Evolutionary conservation across 2,329 filamentous ascomycete genomes (phyloP).

Genomic region (Hirsutella rhossiliensis): DNA sequence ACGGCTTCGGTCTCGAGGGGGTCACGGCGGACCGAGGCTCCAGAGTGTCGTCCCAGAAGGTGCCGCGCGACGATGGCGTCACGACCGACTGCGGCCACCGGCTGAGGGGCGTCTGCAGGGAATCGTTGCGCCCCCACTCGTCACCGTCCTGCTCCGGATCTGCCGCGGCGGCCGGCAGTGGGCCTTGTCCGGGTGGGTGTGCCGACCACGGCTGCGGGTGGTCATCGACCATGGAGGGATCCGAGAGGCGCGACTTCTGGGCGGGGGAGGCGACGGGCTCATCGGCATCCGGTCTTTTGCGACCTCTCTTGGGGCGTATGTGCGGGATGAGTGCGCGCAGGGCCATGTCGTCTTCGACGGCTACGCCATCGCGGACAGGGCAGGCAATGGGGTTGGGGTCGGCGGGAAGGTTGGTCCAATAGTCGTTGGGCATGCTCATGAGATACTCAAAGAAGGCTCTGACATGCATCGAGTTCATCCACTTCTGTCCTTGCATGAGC

Average conservation of each 20-base stretch:
- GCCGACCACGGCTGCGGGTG: constrained; percentile 33
- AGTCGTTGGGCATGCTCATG: constrained; percentile 62
- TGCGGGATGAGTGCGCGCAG: constrained; percentile 74
- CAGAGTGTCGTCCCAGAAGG: constrained; percentile 40
- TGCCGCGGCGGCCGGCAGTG: constrained; percentile 19
- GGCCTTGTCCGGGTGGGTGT: constrained; percentile 26
- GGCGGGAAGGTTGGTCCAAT: constrained; percentile 66
- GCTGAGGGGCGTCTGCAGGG: constrained; percentile 48
- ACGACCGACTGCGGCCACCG: constrained; percentile 71
- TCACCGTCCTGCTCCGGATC: constrained; percentile 18
- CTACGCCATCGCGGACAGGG: constrained; percentile 66
- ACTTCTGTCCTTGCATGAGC: constrained; percentile 43
- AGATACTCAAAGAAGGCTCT: constrained; percentile 92
- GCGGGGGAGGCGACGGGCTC: constrained; percentile 34
- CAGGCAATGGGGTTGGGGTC: constrained; percentile 50
- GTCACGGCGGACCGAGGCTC: constrained; percentile 68
- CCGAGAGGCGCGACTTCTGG: constrained; percentile 52
- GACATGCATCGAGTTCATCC: constrained; percentile 95
- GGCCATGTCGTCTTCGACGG: constrained; percentile 79
- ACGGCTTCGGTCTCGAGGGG: constrained; percentile 41
- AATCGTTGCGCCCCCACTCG: constrained; percentile 27
- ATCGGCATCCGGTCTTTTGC: constrained; percentile 52
- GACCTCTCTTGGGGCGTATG: constrained; percentile 49
- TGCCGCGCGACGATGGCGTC: constrained; percentile 46
- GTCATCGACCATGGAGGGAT: constrained; percentile 31